Evolutionary conservation across 306 rosid genomes (phyloP).

Genomic region (Cucumis cinereus): DNA sequence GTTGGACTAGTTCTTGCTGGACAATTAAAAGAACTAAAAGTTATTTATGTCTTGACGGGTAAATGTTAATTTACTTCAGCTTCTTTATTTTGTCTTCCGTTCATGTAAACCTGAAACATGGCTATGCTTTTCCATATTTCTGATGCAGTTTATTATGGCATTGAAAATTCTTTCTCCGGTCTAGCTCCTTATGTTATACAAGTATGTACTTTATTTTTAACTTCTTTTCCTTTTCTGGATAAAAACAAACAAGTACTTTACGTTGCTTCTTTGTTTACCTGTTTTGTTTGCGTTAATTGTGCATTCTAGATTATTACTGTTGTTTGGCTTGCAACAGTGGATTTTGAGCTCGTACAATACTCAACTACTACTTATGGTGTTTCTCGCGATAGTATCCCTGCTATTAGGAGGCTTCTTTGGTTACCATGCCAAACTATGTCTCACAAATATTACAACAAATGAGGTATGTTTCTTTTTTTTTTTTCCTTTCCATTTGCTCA

Average conservation of each 20-base stretch:
- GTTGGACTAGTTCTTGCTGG: constrained; percentile 71
- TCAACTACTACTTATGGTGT: constrained; percentile 71
- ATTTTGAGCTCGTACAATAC: constrained; percentile 73
- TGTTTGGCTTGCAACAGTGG: constrained; percentile 42
- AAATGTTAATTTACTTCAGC: constrained; percentile 12
- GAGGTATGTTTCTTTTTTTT: constrained; percentile 43
- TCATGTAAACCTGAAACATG: neutral
- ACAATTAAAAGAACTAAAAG: constrained; percentile 49
- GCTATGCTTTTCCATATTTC: constrained; percentile 4
- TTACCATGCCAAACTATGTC: constrained; percentile 85
- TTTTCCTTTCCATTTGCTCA: neutral
- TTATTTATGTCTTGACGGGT: constrained; percentile 69
- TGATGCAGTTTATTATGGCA: constrained; percentile 66
- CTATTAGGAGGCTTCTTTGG: constrained; percentile 71
- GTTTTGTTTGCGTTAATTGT: neutral
- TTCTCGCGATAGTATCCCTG: constrained; percentile 63
- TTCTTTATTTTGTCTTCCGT: neutral
- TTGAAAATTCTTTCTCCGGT: constrained; percentile 51
- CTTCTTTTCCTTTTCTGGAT: no score
- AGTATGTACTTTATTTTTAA: constrained; percentile 25
- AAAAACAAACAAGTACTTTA: no score
- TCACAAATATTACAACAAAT: constrained; percentile 79
- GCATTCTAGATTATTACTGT: constrained; percentile 1
- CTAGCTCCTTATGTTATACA: constrained; percentile 75
- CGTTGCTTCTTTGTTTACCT: neutral